Evolutionary conservation across 2,329 filamentous ascomycete genomes (phyloP).

Genomic region (Diaporthe caulivora): DNA sequence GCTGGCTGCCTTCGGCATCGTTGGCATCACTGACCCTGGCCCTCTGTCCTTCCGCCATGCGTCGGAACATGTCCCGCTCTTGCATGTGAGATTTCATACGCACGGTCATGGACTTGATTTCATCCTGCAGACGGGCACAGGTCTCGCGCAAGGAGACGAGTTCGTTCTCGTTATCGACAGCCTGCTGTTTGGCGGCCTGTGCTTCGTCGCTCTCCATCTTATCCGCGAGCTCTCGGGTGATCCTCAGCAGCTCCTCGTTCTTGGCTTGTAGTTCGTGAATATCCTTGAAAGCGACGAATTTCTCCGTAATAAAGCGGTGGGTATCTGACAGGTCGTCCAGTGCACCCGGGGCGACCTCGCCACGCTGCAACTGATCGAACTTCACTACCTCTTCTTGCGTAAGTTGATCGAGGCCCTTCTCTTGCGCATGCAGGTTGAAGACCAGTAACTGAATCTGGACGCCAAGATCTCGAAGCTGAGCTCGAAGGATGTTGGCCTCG

Average conservation of each 20-base stretch:
- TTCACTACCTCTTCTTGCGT: conserved; percentile 79
- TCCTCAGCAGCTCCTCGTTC: conserved; percentile 85
- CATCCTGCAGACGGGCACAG: conserved; percentile 73
- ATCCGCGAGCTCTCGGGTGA: conserved; percentile 86
- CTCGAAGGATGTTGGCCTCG: conserved; percentile 83
- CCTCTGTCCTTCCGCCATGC: conserved; percentile 82
- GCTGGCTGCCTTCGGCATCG: conserved; percentile 75
- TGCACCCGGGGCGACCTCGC: conserved; percentile 78
- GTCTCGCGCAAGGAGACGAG: conserved; percentile 67
- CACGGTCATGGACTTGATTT: conserved; percentile 83
- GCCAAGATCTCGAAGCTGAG: conserved; percentile 89
- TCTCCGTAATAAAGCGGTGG: conserved; percentile 88
- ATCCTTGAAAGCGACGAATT: conserved; percentile 90
- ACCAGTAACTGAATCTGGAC: conserved; percentile 91
- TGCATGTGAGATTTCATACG: conserved; percentile 94
- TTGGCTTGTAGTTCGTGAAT: conserved; percentile 87
- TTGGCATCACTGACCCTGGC: conserved; percentile 71
- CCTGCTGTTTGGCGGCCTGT: conserved; percentile 72
- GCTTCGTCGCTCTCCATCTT: conserved; percentile 94
- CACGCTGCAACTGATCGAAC: conserved; percentile 81
- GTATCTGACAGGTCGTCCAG: conserved; percentile 85
- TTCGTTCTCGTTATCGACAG: conserved; percentile 75
- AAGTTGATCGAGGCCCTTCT: conserved; percentile 81
- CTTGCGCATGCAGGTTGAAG: conserved; percentile 85
- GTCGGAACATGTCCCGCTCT: conserved; percentile 97